Percentiles rank a stretch among this genome's conserved stretches.
phyloP scores from a whole-genome alignment of 352 stramenopile genomes.

The Globisporangium echinulatum region DNA sequence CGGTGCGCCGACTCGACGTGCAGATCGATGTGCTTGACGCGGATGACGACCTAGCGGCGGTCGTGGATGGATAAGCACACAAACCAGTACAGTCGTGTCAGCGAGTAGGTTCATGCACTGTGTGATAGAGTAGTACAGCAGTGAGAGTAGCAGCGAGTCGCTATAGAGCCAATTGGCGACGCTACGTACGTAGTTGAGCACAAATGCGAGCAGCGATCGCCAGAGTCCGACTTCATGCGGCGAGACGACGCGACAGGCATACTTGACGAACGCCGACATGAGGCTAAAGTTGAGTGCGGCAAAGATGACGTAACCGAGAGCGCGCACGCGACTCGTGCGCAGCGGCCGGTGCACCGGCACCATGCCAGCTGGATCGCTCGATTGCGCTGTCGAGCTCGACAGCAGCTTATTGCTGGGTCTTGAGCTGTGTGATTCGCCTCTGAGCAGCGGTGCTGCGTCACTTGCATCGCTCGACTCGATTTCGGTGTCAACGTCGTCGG shows the following conservation, averaged over 20 bases:
- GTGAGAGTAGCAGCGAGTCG: too few relatives aligned
- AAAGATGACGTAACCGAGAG: constrained; percentile 40
- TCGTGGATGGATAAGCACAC: not conserved
- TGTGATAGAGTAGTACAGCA: too few relatives aligned
- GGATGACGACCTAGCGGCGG: constrained; percentile 22
- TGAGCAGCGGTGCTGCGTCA: not conserved
- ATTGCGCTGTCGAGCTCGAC: not conserved
- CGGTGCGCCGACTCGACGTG: constrained; percentile 27
- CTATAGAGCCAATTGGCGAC: too few relatives aligned
- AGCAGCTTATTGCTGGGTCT: not conserved
- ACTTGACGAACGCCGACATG: constrained; percentile 62
- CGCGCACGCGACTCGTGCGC: constrained; percentile 19
- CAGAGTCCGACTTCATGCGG: constrained; percentile 61
- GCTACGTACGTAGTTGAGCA: constrained; percentile 41
- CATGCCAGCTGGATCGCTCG: constrained; percentile 1
- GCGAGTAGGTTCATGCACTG: not conserved
- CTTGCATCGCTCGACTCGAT: not conserved
- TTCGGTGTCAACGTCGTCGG: not conserved
- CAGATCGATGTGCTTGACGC: constrained; percentile 31
- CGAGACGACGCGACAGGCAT: constrained; percentile 32
- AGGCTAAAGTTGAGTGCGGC: constrained; percentile 59
- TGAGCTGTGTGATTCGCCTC: not conserved
- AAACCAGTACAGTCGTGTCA: not conserved
- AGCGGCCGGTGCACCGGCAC: not conserved
- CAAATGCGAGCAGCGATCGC: constrained; percentile 37